Percentiles rank a stretch among this genome's conserved stretches.
phyloP scores from a whole-genome alignment of 116 monocot species.

The Papilionanthe hybrid region DNA sequence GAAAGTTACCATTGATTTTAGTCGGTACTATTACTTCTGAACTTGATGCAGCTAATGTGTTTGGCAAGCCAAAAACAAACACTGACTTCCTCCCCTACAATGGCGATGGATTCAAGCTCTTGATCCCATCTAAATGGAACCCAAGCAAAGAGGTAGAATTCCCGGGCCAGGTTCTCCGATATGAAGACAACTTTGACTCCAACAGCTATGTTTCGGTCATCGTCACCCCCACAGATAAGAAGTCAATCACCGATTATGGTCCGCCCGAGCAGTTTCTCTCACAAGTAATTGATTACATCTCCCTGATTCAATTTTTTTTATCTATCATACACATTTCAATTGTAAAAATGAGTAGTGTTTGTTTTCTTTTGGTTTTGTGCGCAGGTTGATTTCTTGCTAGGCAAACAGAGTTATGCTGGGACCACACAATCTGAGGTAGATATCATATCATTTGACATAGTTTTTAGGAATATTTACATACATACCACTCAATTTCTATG shows the following conservation, averaged over 20 bases:
- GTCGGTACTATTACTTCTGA: too few relatives aligned
- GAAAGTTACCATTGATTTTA: too few relatives aligned
- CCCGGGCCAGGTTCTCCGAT: conserved; percentile 84
- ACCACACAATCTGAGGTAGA: conserved; percentile 75
- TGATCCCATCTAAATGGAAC: conserved; percentile 88
- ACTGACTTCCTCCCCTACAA: conserved; percentile 62
- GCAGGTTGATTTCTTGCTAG: conserved; percentile 79
- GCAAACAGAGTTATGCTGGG: conserved; percentile 71
- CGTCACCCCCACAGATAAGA: conserved; percentile 53
- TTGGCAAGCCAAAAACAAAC: conserved; percentile 82
- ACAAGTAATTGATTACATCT: conserved; percentile 30
- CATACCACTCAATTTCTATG: too few relatives aligned
- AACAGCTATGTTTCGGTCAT: conserved; percentile 66
- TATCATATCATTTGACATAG: too few relatives aligned
- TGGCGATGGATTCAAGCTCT: conserved; percentile 67
- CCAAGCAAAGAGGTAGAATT: conserved; percentile 85
- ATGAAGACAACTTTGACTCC: conserved; percentile 84
- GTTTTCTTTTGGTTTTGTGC: not conserved
- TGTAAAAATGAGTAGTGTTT: too few relatives aligned
- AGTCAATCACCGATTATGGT: conserved; percentile 77
- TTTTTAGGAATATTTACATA: too few relatives aligned
- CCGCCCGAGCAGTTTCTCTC: conserved; percentile 67
- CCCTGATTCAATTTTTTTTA: not conserved
- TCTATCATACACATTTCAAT: not conserved
- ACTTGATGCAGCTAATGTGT: conserved; percentile 52